Evolutionary conservation across 2,329 filamentous ascomycete species (phyloP).

Genomic region (Pseudocercospora musae): DNA sequence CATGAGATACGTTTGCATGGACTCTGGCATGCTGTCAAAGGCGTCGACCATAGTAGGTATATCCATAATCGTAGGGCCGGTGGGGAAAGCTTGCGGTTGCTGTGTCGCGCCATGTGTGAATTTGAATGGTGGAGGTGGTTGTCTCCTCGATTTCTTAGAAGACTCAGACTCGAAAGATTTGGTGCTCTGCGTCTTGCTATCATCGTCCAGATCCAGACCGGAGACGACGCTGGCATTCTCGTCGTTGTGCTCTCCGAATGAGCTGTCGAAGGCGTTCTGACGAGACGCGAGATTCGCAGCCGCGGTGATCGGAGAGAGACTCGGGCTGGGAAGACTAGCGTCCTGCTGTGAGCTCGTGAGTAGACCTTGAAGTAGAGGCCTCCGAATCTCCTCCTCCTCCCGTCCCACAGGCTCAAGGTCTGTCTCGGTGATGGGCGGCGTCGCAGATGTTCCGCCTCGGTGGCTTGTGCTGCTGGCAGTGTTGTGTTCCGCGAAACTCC

Average conservation of each 20-base stretch:
- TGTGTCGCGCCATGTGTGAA: slow-evolving; percentile 17
- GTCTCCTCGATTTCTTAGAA: slow-evolving; percentile 8
- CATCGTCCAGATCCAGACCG: slow-evolving; percentile 34
- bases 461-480: slow-evolving; percentile 17
- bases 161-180: slow-evolving; percentile 27
- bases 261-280: slow-evolving; percentile 34
- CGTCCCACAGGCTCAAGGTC: slow-evolving; percentile 58
- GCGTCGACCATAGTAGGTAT: slow-evolving; percentile 82
- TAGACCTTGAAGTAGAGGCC: slow-evolving; percentile 48
- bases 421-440: slow-evolving; percentile 71
- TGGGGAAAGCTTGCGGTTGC: slow-evolving; percentile 10
- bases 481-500: slow-evolving; percentile 14
- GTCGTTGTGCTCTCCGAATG: slow-evolving; percentile 33
- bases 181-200: slow-evolving; percentile 25
- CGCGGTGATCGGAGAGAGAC: slow-evolving; percentile 83
- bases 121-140: slow-evolving; percentile 7
- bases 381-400: slow-evolving; percentile 16
- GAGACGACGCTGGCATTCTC: slow-evolving; percentile 35
- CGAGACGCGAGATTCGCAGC: slow-evolving; percentile 58
- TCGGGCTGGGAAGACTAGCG: slow-evolving; percentile 89
- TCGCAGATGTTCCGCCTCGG: slow-evolving; percentile 50
- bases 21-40: slow-evolving; percentile 85
- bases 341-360: slow-evolving; percentile 76
- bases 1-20: slow-evolving; percentile 95
- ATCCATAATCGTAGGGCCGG: slow-evolving; percentile 58